A percentile compares a stretch with the other conserved stretches of the same genome.
These are phyloP conservation scores for Aspergillus sp. DNA, from an alignment of 2,329 filamentous ascomycete genomes.

Conservation along the genomic window DNA sequence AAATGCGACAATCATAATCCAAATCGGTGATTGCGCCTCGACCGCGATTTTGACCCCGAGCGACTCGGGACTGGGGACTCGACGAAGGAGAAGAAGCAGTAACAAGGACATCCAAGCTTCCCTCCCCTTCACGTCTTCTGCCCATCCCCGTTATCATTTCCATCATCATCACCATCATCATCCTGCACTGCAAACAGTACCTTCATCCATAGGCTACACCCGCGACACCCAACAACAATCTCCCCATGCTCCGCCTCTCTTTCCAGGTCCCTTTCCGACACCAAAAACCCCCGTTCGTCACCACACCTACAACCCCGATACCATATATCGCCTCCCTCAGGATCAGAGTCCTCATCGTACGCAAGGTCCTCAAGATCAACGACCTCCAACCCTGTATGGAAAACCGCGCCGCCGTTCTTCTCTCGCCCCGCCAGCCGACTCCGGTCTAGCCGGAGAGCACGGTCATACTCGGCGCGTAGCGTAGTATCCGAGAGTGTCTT, in stretches of 20 bases:
- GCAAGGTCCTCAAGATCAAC: conserved; percentile 59
- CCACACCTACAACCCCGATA: conserved; percentile 58
- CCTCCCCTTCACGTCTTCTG: conserved; percentile 13
- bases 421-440: conserved; percentile 23
- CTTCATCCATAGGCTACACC: conserved; percentile 64
- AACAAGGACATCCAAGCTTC: background rate
- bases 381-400: conserved; percentile 55
- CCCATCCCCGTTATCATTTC: conserved; percentile 19
- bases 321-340: conserved; percentile 49
- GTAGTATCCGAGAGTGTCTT: conserved; percentile 50
- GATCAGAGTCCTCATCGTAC: conserved; percentile 36
- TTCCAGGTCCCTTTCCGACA: conserved; percentile 56
- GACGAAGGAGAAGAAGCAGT: background rate
- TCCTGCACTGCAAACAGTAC: conserved; percentile 57
- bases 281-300: conserved; percentile 54
- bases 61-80: no score
- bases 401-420: conserved; percentile 37
- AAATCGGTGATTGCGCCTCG: background rate
- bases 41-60: background rate
- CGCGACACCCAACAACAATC: conserved; percentile 59
- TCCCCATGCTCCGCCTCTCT: conserved; percentile 53
- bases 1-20: background rate
- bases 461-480: conserved; percentile 51
- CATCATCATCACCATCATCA: conserved; percentile 2
- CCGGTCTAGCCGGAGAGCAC: conserved; percentile 38